Base-by-base conservation (phyloP, 2,329 filamentous ascomycete genomes). In the Whalleya microplaca region DNA sequence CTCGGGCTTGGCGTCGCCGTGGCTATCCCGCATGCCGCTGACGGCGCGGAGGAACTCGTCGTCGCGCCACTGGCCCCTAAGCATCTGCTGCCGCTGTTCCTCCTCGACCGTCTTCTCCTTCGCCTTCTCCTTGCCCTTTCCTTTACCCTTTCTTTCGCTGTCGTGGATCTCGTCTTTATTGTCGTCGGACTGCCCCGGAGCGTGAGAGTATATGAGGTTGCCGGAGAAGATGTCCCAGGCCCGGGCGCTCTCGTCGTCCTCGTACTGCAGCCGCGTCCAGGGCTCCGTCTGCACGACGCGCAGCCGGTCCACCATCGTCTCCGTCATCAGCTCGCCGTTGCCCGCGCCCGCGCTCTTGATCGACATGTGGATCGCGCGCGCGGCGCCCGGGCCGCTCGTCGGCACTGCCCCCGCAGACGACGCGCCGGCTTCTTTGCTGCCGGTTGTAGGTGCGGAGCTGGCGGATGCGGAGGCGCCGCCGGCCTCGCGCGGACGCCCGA, bases 281-380 rank as follows among this genome's bases (percentile, higher is more conserved):
- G 81, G 78, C 71, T 99, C 94, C 50, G 86, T 84, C 76, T 96
- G 90, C 43, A 96, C 92, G 44, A 82, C 77, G 65, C 89, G 85
- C 62, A 98, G 83, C 27, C 92, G 85, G 68, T 89, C 83, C 59
- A 84, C 87, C 79, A 89, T 95, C 37, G 86, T 93, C 64, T 90
- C 84, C 21, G 84, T 86, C 12, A 85, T 80, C 53, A 85, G 79
- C 14, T 82, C 78, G 49, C 89, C 88, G 49, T 46, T 52, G 53
- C 86, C 86, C 64, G 89, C 86, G 45, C 85, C 84, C 1, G 85
- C 84, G 40, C 87, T 86, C 78, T 96, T 96, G 69, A 96, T 87
- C 27, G 91, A 91, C 78, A 96, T 91, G 73, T 95, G 89, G 66
- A 96, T 91, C 16, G 91, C 88, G 61, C 90, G 88, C 21, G 90